Evolutionary conservation across 108 stramenopile genomes (phyloP).

Genomic region (Nannochloropsis oceanica): DNA sequence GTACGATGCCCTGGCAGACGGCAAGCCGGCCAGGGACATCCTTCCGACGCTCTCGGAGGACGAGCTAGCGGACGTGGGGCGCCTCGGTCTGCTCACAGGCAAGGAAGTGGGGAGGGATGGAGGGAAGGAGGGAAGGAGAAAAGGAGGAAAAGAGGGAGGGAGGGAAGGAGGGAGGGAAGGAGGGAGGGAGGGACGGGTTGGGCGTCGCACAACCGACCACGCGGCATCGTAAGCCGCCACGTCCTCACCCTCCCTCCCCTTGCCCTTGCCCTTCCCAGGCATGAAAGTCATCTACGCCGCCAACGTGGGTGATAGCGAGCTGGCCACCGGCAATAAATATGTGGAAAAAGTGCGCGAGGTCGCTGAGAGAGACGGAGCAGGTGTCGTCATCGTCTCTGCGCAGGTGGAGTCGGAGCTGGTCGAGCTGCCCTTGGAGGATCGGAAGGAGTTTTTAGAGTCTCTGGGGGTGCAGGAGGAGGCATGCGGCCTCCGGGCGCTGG

Average conservation of each 20-base stretch:
- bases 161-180: no score
- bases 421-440: conserved; percentile 55
- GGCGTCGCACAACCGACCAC: no score
- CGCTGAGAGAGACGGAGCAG: conserved; percentile 67
- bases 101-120: no score
- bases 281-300: conserved; percentile 70
- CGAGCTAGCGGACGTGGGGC: conserved; percentile 54
- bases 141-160: no score
- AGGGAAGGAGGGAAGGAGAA: no score
- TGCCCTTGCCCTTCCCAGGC: not conserved
- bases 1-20: conserved; percentile 44
- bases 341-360: conserved; percentile 51
- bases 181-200: no score
- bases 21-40: conserved; percentile 63
- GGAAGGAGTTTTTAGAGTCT: conserved; percentile 68
- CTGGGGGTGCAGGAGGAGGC: conserved; percentile 48
- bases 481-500: conserved; percentile 73
- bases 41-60: conserved; percentile 50
- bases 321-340: conserved; percentile 71
- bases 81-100: conserved; percentile 63
- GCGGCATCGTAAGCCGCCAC: not conserved
- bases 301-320: conserved; percentile 87
- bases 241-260: not conserved
- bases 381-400: conserved; percentile 78
- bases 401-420: conserved; percentile 91